Evolutionary conservation across 2,329 filamentous ascomycete species (phyloP), one percentile per base, ranked within the genome.

Genomic region (Elsinoe necatrix): DNA sequence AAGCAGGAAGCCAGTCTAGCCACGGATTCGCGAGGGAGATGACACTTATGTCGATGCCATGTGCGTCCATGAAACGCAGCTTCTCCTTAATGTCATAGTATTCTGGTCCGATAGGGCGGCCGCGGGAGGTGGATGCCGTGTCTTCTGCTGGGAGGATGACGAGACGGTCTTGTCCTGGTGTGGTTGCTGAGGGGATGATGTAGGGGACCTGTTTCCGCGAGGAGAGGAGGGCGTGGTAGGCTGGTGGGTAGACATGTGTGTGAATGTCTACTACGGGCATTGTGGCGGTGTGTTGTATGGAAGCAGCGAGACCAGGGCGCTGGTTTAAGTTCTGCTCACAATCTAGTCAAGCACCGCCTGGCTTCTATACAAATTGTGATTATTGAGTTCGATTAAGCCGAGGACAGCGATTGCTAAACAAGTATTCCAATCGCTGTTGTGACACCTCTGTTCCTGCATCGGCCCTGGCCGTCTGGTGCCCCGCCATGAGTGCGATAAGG

Each of bases 21-120:
- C 91, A 96, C 0, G 91, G 91, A 67, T 96, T 96, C 12, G 91
- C 91, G 20, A 95, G 82, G 0, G 88, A 93, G 61, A 96, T 83
- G 52, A 95, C 87, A 1, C 87, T 93, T 61, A 86, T 83, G 69
- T 86, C 80, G 68, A 96, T 95, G 55, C 75, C 75, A 72, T 96
- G 91, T 14, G 78, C 80, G 68, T 89, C 79, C 91, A 96, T 96
- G 73, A 96, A 95, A 50, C 82, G 78, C 12, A 95, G 77, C 67
- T 95, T 96, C 63, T 88, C 79, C 14, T 77, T 73, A 58, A 95
- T 84, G 43, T 89, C 87, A 60, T 85, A 88, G 76, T 92, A 96
- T 65, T 91, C 87, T 0, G 82, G 77, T 20, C 89, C 92, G 42
- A 96, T 82, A 2, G 91, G 90, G 2, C 91, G 83, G 35, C 90